Evolutionary conservation across 208 protist genomes (phyloP), one percentile per base, ranked within the genome.

Genomic region (Phytomonas sp.): DNA sequence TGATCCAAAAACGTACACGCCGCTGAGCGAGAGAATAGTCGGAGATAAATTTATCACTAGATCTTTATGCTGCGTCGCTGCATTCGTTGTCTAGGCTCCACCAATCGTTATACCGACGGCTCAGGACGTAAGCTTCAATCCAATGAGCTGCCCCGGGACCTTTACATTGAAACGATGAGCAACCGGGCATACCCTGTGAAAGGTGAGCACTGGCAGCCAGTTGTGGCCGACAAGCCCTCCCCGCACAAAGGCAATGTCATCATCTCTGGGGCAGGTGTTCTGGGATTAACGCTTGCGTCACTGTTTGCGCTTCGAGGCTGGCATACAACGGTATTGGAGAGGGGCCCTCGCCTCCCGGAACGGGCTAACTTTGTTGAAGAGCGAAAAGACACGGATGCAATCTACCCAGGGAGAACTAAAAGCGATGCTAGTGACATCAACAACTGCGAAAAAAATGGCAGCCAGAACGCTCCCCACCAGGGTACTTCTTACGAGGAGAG

Each of bases 51-150:
- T 51, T 4, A 51, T 17, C 13, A 51, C 20, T 51, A 6, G 13
- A 51, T 51, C 13, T 15, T 15, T 17, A 90, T 89, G 86, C 75
- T 87, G 64, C 76, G 79, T 28, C 80, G 87, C 28, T 76, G 64
- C 28, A 66, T 77, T 66, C 76, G 74, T 20, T 68, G 72, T 11
- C 77, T 89, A 4, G 87, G 83, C 4, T 83, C 81, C 17, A 94
- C 91, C 13, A 94, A 96, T 75, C 88, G 91, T 66, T 96, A 96
- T 78, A 93, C 85, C 9, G 91, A 96, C 69, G 91, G 91, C 67
- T 84, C 81, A 9, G 88, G 88, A 4, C 84, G 91, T 20, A 74
- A 70, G 17, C 73, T 96, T 31, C 83, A 96, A 37, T 36, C 79
- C 0, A 79, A 76, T 64, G 68, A 70, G 4, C 67, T 89, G 15